A percentile compares a stretch with the other conserved stretches of the same genome.
These are phyloP conservation scores for Physcomitrellopsis africana DNA, from an alignment of 225 moss, liverwort and hornwort genomes.

Conservation along the genomic window DNA sequence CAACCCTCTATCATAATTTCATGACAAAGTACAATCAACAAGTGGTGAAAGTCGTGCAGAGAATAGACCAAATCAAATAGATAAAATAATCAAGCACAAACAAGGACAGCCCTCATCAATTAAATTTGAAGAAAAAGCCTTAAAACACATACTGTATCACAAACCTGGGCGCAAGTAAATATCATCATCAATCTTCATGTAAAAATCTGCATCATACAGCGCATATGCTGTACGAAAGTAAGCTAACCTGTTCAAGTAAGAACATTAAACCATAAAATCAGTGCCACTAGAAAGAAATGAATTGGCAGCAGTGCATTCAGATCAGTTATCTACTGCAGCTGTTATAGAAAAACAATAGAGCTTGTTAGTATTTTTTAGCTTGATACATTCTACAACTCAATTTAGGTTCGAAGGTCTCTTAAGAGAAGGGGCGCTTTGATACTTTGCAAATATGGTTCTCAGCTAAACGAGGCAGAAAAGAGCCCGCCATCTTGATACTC, in stretches of 20 bases:
- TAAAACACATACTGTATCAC: background rate
- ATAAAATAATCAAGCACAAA: too few species aligned
- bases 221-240: conserved; percentile 84
- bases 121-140: background rate
- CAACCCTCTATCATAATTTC: background rate
- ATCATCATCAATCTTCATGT: conserved; percentile 94
- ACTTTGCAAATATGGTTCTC: conserved; percentile 38
- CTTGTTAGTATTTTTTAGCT: conserved; percentile 32
- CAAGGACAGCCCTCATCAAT: background rate
- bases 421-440: conserved; percentile 21
- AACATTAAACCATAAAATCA: conserved; percentile 12
- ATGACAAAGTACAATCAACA: background rate
- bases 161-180: conserved; percentile 94
- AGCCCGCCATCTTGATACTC: conserved; percentile 29
- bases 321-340: background rate
- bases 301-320: background rate
- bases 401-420: conserved; percentile 33
- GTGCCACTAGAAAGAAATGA: background rate
- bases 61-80: background rate
- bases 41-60: conserved; percentile 3
- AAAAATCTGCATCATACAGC: conserved; percentile 89
- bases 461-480: conserved; percentile 25
- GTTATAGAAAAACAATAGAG: conserved; percentile 12
- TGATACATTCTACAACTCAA: conserved; percentile 26
- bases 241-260: conserved; percentile 60